These are phyloP conservation scores for Cenchrus purpureus DNA, from an alignment of 176 grass and related monocot species.

Conservation along the genomic window DNA sequence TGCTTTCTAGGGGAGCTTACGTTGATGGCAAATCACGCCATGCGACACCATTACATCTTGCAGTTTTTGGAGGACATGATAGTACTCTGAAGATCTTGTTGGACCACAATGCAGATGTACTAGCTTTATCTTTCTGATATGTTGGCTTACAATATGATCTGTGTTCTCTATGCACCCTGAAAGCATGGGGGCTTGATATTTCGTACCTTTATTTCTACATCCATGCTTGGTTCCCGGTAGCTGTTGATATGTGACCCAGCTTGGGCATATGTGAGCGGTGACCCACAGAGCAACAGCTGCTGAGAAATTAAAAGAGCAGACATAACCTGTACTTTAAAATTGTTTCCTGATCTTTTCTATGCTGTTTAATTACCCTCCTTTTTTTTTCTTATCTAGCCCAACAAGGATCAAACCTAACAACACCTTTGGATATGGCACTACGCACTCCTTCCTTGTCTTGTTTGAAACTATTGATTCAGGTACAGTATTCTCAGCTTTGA, in stretches of 20 bases:
- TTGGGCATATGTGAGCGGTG: constrained; percentile 7
- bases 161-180: neutral
- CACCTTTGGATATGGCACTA: constrained; percentile 24
- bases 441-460: constrained; percentile 12
- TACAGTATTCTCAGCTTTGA: constrained; percentile 11
- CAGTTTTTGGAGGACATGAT: constrained; percentile 35
- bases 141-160: neutral
- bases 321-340: neutral
- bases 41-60: constrained; percentile 33
- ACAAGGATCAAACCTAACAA: neutral
- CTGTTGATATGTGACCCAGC: constrained; percentile 2
- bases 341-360: neutral
- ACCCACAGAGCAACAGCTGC: neutral
- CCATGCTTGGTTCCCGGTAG: neutral
- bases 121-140: neutral
- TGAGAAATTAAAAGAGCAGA: neutral
- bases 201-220: neutral
- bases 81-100: constrained; percentile 42
- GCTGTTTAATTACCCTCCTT: neutral
- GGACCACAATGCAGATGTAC: constrained; percentile 32
- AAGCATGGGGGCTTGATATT: neutral
- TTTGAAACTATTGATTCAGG: constrained; percentile 47
- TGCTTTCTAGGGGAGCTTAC: constrained; percentile 40
- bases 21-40: constrained; percentile 15
- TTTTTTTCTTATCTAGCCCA: neutral